These are phyloP conservation scores for Eucalyptus cloeziana DNA, from an alignment of 345 rosid genomes.

Conservation along the genomic window DNA sequence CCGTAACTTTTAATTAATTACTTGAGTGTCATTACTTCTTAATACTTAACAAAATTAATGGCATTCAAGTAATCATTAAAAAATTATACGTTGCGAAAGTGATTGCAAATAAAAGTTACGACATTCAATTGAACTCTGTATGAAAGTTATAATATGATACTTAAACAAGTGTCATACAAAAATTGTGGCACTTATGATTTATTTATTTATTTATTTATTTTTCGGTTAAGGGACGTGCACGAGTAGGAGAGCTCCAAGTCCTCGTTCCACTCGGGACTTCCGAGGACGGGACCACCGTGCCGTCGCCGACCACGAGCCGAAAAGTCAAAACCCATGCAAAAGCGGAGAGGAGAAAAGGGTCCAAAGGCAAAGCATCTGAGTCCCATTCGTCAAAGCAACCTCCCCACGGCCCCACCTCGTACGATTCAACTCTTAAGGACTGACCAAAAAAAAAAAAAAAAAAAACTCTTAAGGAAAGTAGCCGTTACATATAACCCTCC, in stretches of 20 bases:
- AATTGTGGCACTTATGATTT: too few relatives aligned
- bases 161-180: too few relatives aligned
- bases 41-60: not conserved
- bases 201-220: too few relatives aligned
- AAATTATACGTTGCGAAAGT: too few relatives aligned
- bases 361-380: not conserved
- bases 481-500: not conserved
- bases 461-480: not conserved
- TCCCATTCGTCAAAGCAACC: not conserved
- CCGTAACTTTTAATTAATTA: too few relatives aligned
- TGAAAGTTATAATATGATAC: too few relatives aligned
- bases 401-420: not conserved
- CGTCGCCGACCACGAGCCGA: not conserved
- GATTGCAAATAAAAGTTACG: not conserved
- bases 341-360: not conserved
- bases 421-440: not conserved
- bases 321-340: not conserved
- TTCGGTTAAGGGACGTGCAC: too few relatives aligned
- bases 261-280: not conserved
- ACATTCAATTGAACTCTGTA: too few relatives aligned
- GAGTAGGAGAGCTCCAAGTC: not conserved
- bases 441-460: too few relatives aligned
- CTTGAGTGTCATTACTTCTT: too few relatives aligned
- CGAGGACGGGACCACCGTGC: not conserved
- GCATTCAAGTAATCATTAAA: not conserved